phyloP scores from a whole-genome alignment of 1,284 basidiomycete species.

The Puccinia hordei region DNA sequence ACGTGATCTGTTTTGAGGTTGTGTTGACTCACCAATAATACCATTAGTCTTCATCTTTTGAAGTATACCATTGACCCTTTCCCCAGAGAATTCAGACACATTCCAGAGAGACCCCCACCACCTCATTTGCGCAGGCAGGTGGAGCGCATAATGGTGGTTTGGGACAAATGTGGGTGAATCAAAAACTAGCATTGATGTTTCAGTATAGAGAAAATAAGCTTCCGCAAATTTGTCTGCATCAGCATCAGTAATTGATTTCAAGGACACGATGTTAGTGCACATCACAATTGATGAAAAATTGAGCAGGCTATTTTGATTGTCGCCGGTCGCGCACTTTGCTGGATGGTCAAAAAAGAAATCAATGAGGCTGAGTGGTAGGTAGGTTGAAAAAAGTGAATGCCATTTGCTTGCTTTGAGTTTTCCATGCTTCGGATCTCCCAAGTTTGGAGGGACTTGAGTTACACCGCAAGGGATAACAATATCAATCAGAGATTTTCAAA shows the following conservation, averaged over 20 bases:
- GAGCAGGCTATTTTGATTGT: background rate
- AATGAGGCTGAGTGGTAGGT: slow-evolving; percentile 49
- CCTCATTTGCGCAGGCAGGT: slow-evolving; percentile 20
- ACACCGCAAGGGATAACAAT: slow-evolving; percentile 49
- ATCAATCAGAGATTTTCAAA: background rate
- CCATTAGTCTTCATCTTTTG: slow-evolving; percentile 11
- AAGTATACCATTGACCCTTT: slow-evolving; percentile 14
- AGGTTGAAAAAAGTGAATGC: too few relatives aligned
- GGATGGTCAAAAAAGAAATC: slow-evolving; percentile 11
- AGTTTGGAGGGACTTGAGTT: slow-evolving; percentile 45
- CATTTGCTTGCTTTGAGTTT: too few relatives aligned
- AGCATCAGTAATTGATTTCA: background rate
- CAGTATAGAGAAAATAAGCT: too few relatives aligned
- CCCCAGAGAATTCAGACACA: slow-evolving; percentile 30
- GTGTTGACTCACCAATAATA: background rate
- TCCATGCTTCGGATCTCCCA: slow-evolving; percentile 50
- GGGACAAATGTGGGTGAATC: slow-evolving; percentile 1
- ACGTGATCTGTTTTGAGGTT: background rate
- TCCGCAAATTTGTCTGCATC: background rate
- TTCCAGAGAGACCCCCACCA: slow-evolving; percentile 29
- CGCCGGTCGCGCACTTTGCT: background rate
- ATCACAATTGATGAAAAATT: slow-evolving; percentile 5
- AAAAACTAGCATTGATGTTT: background rate
- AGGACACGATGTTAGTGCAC: slow-evolving; percentile 2
- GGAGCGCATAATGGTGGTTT: slow-evolving; percentile 43